A percentile compares a stretch with the other conserved stretches of the same genome.
These are phyloP conservation scores for Forsythia viridissima DNA, from an alignment of 257 asterid genomes.

Conservation along the genomic window DNA sequence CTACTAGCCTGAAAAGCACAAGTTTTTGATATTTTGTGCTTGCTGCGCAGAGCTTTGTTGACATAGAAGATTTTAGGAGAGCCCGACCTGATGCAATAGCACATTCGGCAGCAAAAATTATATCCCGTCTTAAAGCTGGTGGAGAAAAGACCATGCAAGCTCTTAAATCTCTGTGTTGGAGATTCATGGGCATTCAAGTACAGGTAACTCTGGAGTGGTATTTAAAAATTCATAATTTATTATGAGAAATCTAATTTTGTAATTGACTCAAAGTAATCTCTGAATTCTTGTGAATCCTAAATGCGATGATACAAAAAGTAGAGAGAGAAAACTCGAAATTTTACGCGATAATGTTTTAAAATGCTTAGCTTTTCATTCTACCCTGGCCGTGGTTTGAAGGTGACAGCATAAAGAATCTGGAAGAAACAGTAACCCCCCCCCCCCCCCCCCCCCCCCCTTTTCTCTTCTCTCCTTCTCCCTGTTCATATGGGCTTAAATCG, in stretches of 20 bases:
- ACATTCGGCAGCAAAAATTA: slow-evolving; percentile 88
- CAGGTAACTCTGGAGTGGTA: slow-evolving; percentile 58
- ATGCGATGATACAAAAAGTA: not conserved
- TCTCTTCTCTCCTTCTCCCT: too few species aligned
- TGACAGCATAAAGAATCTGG: slow-evolving; percentile 11
- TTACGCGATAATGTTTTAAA: too few species aligned
- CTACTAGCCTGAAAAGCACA: slow-evolving; percentile 14
- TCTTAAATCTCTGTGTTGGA: slow-evolving; percentile 91
- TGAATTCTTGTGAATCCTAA: slow-evolving; percentile 10
- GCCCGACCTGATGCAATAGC: slow-evolving; percentile 95
- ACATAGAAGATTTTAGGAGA: slow-evolving; percentile 77
- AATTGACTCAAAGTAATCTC: slow-evolving; percentile 4
- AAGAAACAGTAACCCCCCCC: slow-evolving; percentile 4
- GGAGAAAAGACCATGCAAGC: slow-evolving; percentile 94
- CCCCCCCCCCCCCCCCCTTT: too few species aligned
- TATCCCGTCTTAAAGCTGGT: slow-evolving; percentile 83
- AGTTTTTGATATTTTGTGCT: slow-evolving; percentile 27
- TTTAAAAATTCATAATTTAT: not conserved
- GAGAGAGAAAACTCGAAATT: not conserved
- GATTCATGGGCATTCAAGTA: slow-evolving; percentile 91
- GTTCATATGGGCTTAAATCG: not conserved
- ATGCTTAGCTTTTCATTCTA: not conserved
- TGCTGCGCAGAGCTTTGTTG: slow-evolving; percentile 67
- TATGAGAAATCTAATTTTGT: not conserved
- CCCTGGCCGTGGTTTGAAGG: slow-evolving; percentile 3